Evolutionary conservation across 2,329 filamentous ascomycete genomes (phyloP), one percentile per base, ranked within the genome.

Genomic region (Colletotrichum tamarilloi): DNA sequence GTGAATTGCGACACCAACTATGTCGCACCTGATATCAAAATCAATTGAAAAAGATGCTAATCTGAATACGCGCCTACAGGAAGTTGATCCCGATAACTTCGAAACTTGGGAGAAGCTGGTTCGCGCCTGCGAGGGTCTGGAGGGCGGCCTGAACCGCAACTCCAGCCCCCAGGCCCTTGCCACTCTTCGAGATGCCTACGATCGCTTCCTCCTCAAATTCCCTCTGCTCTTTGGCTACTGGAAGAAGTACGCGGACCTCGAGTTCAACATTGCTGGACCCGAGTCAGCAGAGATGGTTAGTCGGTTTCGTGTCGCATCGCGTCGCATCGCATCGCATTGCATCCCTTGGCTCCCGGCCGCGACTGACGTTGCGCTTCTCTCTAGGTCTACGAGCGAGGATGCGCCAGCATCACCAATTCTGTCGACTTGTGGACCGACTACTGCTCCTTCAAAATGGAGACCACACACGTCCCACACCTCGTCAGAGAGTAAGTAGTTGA

Each of bases 201-300:
- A 99, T 82, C 91, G 93, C 60, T 97, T 99, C 80, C 92, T 99
- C 26, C 91, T 94, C 74, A 98, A 98, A 81, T 99, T 98, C 76
- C 97, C 97, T 3, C 89, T 98, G 12, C 91, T 98, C 52, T 99
- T 98, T 79, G 97, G 96, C 65, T 99, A 98, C 86, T 99, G 97
- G 97, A 98, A 98, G 87, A 98, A 98, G 82, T 99, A 98, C 88
- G 97, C 97, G 80, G 96, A 98, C 79, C 89, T 97, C 76, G 97
- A 99, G 81, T 99, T 99, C 85, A 95, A 95, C 63, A 98, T 99
- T 76, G 95, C 95, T 5, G 97, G 97, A 22, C 97, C 97, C 5
- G 97, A 99, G 86, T 96, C 96, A 56, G 97, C 97, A 67, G 97
- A 98, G 83, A 97, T 98, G 93, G 95, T 98, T 83, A 79, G 89